Evolutionary conservation across 2,329 filamentous ascomycete species (phyloP), one percentile per base, ranked within the genome.

Genomic region (Fusarium sp.): DNA sequence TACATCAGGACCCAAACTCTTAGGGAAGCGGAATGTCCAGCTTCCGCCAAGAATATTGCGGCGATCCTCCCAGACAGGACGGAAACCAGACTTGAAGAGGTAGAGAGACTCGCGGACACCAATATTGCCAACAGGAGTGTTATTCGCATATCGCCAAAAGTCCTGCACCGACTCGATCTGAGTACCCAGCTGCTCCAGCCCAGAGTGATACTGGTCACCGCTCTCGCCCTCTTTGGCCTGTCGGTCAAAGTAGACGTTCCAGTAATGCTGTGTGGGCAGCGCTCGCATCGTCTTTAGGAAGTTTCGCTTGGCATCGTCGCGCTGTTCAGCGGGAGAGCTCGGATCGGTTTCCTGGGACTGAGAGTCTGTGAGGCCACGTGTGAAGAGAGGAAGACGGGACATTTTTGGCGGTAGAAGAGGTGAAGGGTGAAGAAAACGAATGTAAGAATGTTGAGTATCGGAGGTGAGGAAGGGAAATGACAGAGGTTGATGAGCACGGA

Each of bases 21-120:
- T 97, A 68, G 91, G 90, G 43, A 98, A 91, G 50, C 94, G 90
- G 81, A 98, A 97, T 23, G 93, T 97, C 93, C 93, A 98, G 78
- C 92, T 92, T 49, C 95, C 95, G 53, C 95, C 95, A 66, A 90
- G 86, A 63, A 91, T 84, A 80, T 98, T 98, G 74, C 96, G 90
- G 39, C 92, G 88, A 78, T 98, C 95, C 81, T 94, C 92, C 92
- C 92, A 94, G 71, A 93, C 83, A 58, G 92, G 92, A 68, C 87
- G 87, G 80, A 93, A 93, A 35, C 92, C 92, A 66, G 88, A 85
- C 79, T 93, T 93, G 84, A 94, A 94, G 70, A 94, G 85, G 78
- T 94, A 93, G 69, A 94, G 87, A 44, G 89, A 91, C 80, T 94
- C 91, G 75, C 91, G 89, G 84, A 92, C 89, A 80, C 91, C 91